These are phyloP conservation scores for Choanephora cucurbitarum DNA, from an alignment of 371 early-diverging fungal genomes.

Conservation along the genomic window DNA sequence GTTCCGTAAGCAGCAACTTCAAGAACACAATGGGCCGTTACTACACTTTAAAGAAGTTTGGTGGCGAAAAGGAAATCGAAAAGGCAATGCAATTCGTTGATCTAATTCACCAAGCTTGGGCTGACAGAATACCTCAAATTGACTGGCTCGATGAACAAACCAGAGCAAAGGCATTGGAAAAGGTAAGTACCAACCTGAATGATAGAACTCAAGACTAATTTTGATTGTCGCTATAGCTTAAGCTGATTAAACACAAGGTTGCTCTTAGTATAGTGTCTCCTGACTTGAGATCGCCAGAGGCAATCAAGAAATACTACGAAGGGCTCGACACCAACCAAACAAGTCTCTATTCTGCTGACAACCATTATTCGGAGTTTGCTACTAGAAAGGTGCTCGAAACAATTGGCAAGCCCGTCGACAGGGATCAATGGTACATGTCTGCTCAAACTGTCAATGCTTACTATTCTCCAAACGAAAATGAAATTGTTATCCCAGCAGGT, in stretches of 20 bases:
- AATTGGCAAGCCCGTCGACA: slow-evolving; percentile 34
- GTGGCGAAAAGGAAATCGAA: slow-evolving; percentile 33
- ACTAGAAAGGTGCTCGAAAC: slow-evolving; percentile 23
- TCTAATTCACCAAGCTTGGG: slow-evolving; percentile 36
- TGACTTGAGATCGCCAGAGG: slow-evolving; percentile 43
- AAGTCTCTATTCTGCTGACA: slow-evolving; percentile 54
- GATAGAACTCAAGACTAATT: too few species aligned
- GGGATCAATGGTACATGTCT: slow-evolving; percentile 45
- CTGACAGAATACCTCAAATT: slow-evolving; percentile 39
- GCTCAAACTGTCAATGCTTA: slow-evolving; percentile 61
- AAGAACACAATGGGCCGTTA: slow-evolving; percentile 55
- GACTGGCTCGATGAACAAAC: slow-evolving; percentile 65
- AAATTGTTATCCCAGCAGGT: slow-evolving; percentile 62
- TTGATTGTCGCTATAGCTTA: slow-evolving; percentile 26
- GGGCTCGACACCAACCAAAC: slow-evolving; percentile 28
- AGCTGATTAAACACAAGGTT: slow-evolving; percentile 45
- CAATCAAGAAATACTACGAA: slow-evolving; percentile 45
- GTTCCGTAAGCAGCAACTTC: slow-evolving; percentile 36
- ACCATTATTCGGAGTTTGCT: slow-evolving; percentile 34
- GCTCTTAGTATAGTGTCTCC: slow-evolving; percentile 57
- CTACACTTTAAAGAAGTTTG: slow-evolving; percentile 48
- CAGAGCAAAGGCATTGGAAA: slow-evolving; percentile 48
- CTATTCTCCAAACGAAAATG: slow-evolving; percentile 21
- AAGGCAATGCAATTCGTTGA: slow-evolving; percentile 36
- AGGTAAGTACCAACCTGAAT: too few species aligned